Evolutionary conservation across 75 land plant genomes (phyloP).

Genomic region (Picea glauca): DNA sequence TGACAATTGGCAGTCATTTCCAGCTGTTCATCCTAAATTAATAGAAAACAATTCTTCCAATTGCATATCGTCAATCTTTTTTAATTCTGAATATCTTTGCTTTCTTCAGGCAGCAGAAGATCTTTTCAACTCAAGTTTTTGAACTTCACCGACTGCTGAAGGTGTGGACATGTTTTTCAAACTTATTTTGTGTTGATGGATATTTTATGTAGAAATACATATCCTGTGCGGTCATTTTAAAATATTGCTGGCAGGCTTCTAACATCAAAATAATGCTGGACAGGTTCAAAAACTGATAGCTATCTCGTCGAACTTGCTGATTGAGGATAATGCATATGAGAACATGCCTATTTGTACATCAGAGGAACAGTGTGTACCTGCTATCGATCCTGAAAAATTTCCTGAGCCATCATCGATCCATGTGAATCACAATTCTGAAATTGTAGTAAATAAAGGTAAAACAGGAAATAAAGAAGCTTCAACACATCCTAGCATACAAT

Average conservation of each 20-base stretch:
- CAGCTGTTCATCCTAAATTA: background rate
- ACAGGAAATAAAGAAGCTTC: background rate
- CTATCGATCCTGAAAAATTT: background rate
- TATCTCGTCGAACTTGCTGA: conserved; percentile 8
- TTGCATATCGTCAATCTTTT: background rate
- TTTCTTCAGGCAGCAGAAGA: conserved; percentile 26
- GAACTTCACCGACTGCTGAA: conserved; percentile 26
- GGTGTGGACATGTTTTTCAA: conserved; percentile 11
- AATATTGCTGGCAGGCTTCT: background rate
- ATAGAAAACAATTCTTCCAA: background rate
- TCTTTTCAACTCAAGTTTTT: conserved; percentile 28
- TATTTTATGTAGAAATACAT: background rate
- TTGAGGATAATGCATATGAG: conserved; percentile 7
- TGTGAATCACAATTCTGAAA: background rate
- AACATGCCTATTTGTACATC: background rate
- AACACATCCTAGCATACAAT: background rate
- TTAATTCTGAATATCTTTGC: conserved; percentile 1
- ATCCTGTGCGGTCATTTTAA: background rate
- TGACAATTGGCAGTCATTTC: background rate
- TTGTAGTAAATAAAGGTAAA: background rate
- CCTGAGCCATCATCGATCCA: background rate
- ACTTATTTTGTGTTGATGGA: background rate
- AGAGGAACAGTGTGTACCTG: conserved; percentile 8
- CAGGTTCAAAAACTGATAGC: conserved; percentile 27
- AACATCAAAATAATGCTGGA: background rate